A percentile compares a stretch with the other conserved stretches of the same genome.
These are phyloP conservation scores for Physocladia obscura DNA, from an alignment of 192 early-diverging fungal genomes.

Conservation along the genomic window DNA sequence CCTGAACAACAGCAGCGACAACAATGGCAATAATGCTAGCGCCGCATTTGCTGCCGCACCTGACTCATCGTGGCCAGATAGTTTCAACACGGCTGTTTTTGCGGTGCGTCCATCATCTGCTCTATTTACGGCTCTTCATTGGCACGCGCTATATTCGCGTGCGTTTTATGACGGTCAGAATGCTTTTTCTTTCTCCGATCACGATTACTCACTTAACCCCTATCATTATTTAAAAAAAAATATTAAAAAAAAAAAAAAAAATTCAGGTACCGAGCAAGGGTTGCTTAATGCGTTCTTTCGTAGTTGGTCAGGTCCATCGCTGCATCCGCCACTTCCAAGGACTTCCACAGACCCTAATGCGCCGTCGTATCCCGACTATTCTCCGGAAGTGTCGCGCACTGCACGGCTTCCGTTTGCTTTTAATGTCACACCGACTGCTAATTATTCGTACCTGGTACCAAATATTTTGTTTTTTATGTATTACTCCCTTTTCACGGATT, in stretches of 20 bases:
- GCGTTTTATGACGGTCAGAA: conserved; percentile 83
- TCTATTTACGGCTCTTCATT: conserved; percentile 53
- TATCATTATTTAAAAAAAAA: background rate
- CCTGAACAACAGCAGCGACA: too few species aligned
- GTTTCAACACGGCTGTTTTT: conserved; percentile 96
- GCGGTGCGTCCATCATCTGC: conserved; percentile 60
- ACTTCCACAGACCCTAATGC: background rate
- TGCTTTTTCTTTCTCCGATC: background rate
- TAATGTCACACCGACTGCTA: conserved; percentile 80
- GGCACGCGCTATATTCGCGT: conserved; percentile 46
- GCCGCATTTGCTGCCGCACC: conserved; percentile 76
- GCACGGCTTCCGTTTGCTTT: conserved; percentile 82
- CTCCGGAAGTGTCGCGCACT: conserved; percentile 31
- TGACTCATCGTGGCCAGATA: conserved; percentile 95
- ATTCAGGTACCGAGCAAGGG: conserved; percentile 87
- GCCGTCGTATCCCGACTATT: background rate
- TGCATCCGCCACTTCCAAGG: background rate
- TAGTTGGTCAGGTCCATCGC: conserved; percentile 56
- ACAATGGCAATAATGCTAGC: conserved; percentile 33
- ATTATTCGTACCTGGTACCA: conserved; percentile 66
- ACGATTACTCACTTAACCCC: background rate
- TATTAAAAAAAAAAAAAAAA: too few species aligned
- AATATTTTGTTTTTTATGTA: background rate
- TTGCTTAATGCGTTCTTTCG: conserved; percentile 85
- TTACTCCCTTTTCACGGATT: background rate